Evolutionary conservation across 2,329 filamentous ascomycete genomes (phyloP), one percentile per base, ranked within the genome.

Genomic region (Xylaria hypoxylon): DNA sequence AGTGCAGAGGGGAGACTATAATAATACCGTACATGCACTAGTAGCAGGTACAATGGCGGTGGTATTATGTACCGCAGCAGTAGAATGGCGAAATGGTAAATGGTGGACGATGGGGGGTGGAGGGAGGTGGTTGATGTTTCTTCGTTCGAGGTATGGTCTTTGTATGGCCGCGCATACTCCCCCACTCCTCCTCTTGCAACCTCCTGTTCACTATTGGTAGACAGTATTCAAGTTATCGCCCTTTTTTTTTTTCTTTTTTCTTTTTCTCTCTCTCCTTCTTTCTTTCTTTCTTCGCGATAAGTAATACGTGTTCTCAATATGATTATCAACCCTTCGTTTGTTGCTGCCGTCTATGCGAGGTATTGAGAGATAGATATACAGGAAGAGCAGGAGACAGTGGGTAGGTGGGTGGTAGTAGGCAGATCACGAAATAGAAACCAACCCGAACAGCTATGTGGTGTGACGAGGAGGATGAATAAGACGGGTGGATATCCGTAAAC

Each of bases 121-220:
- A 7, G 33, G 33, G 10, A 35, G 33, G 33, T 47, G 6, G 48
- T 50, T 5, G 50, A 4, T 61, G 28, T 44, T 31, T 42, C 28
- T 50, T 55, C 42, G 62, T 33, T 55, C 33, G 47, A 52, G 51
- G 19, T 56, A 42, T 60, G 50, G 40, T 33, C 48, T 61, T 35
- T 61, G 58, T 61, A 22, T 22, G 48, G 47, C 38, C 35, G 48
- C 58, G 58, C 58, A 59, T 42, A 22, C 47, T 55, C 28, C 62
- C 62, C 48, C 48, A 51, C 24, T 55, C 19, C 24, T 55, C 19
- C 42, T 64, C 48, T 24, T 31, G 22, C n/a, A 50, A 44, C 47
- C 58, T 53, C 38, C 7, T 31, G 33, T 17, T 24, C 48, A 31
- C 33, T 19, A 59, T 64, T 60, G 56, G 47, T 51, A 51, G 31